Base-by-base conservation (phyloP, 2,329 filamentous ascomycete species). In the Aureobasidium sp. region DNA sequence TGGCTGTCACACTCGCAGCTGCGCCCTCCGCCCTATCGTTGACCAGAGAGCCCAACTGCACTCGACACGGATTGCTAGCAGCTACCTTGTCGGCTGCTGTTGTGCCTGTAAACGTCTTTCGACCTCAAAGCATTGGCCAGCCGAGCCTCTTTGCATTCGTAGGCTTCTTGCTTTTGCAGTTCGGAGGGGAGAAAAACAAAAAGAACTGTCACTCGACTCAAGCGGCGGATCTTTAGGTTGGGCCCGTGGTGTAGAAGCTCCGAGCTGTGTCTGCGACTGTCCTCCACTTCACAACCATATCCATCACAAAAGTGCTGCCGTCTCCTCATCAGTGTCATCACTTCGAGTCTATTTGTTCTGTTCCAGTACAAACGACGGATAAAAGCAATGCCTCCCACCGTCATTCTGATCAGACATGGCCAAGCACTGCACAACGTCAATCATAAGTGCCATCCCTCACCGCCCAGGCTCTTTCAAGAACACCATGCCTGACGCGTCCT, bases 341-440 rank as follows among this genome's bases (percentile, higher is more conserved):
- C 25, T 21, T 29, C 10, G 19, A 50, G 47, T 50, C 21, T 40
- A 53, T 40, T 21, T 23, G 4, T 10, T 23, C 37, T 10, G 38
- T 43, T n/a, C 51, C 43, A 55, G 37, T 37, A 40, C n/a, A n/a
- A n/a, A n/a, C n/a, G 17, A 53, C 38, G 3, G 33, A n/a, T 43
- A 42, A 55, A 42, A 40, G 45, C 25, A 29, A 75, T 76, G 76
- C 68, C 76, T 43, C 76, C 76, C n/a, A 77, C 71, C 9, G 64
- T 78, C 5, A 69, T 78, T 42, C 71, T 78, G 17, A 76, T 78
- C 61, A 70, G 76, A 60, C 76, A 78, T 62, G 76, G 74, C 2
- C 72, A 77, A 62, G 76, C 75, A 1, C 65, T 74, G n/a, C 75
- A 78, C 65, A 78, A 78, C 59, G 72, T 73, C 9, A 69, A 71